Evolutionary conservation across 768 basidiomycete species (phyloP).

Genomic region (Trametes sanguinea): DNA sequence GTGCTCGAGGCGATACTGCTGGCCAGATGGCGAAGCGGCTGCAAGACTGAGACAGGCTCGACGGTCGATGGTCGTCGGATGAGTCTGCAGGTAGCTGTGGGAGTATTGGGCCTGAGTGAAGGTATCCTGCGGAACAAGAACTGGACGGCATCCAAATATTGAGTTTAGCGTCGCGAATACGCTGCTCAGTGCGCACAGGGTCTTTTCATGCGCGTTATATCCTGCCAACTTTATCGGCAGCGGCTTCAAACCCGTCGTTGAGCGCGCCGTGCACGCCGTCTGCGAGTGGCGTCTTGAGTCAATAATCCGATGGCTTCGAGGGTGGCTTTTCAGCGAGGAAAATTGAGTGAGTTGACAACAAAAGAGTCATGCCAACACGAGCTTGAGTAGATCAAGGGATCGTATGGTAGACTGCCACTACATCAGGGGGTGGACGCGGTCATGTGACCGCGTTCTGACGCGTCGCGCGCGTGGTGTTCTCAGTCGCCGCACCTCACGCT

Average conservation of each 20-base stretch:
- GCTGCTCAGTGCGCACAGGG: constrained; percentile 16
- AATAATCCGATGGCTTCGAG: too few species aligned
- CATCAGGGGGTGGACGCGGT: too few species aligned
- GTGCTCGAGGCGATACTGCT: constrained; percentile 13
- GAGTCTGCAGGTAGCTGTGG: constrained; percentile 16
- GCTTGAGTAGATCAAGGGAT: too few species aligned
- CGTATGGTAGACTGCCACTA: too few species aligned
- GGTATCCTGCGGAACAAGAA: background rate
- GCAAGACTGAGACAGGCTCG: constrained; percentile 16
- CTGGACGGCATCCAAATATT: constrained; percentile 5
- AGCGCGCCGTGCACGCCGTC: constrained; percentile 20
- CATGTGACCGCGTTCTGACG: too few species aligned
- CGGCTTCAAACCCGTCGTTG: constrained; percentile 13
- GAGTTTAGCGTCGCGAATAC: constrained; percentile 14
- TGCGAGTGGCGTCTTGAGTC: background rate
- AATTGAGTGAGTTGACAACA: too few species aligned
- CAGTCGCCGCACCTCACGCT: too few species aligned
- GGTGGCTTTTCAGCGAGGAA: too few species aligned
- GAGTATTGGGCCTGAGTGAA: too few species aligned
- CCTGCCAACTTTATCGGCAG: constrained; percentile 28
- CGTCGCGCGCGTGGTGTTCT: too few species aligned
- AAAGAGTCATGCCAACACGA: too few species aligned
- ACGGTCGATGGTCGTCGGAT: constrained; percentile 16
- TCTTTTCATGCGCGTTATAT: constrained; percentile 20
- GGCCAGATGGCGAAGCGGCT: constrained; percentile 18